phyloP scores from a whole-genome alignment of 1,284 basidiomycete genomes.

The Cerrena zonata region DNA sequence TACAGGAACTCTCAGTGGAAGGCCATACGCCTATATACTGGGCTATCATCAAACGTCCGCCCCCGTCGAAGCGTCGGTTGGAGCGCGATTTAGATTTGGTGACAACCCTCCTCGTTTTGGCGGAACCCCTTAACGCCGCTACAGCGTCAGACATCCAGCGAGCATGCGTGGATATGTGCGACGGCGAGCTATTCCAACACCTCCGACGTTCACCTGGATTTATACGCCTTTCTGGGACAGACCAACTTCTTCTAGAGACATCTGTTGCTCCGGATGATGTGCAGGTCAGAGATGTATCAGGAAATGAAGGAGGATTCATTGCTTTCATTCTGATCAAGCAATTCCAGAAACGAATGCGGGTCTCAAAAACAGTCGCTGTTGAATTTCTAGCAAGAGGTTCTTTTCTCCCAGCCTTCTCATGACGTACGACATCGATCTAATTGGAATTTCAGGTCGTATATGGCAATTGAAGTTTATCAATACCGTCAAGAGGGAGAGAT shows the following conservation, averaged over 20 bases:
- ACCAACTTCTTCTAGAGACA: conserved; percentile 54
- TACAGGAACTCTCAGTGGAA: conserved; percentile 63
- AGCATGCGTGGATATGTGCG: conserved; percentile 58
- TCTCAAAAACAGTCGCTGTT: conserved; percentile 45
- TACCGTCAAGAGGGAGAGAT: conserved; percentile 19
- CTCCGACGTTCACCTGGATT: conserved; percentile 46
- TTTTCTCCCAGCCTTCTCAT: conserved; percentile 12
- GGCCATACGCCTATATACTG: conserved; percentile 62
- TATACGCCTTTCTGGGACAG: conserved; percentile 44
- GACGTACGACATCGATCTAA: not conserved
- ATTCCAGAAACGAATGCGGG: conserved; percentile 69
- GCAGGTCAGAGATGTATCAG: conserved; percentile 40
- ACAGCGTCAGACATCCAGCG: conserved; percentile 54
- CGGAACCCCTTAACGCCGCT: conserved; percentile 43
- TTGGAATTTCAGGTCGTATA: conserved; percentile 44
- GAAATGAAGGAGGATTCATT: conserved; percentile 46
- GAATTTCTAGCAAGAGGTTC: conserved; percentile 69
- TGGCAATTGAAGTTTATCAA: conserved; percentile 55
- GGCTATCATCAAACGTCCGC: conserved; percentile 49
- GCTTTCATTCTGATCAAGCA: conserved; percentile 48
- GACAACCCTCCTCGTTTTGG: conserved; percentile 45
- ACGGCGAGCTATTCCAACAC: conserved; percentile 59
- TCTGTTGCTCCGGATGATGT: conserved; percentile 48
- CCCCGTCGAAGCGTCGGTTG: conserved; percentile 18
- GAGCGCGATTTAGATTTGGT: conserved; percentile 28